Percentiles rank a stretch among this genome's conserved stretches.
These are phyloP conservation scores for Tetrapisispora taiwanensis DNA, from an alignment of 805 yeast genomes.

Conservation along the genomic window DNA sequence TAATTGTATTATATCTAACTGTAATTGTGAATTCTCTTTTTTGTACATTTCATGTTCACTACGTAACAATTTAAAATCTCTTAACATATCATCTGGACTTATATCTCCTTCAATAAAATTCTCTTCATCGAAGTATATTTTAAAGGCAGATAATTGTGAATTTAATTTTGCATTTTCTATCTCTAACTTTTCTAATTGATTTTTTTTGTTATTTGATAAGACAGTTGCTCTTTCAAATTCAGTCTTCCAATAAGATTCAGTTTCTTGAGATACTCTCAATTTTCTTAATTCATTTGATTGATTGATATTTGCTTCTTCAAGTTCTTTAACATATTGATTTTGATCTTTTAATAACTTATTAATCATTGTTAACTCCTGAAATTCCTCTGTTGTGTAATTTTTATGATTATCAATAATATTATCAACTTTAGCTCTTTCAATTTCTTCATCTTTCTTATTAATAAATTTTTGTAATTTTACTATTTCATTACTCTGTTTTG, in stretches of 20 bases:
- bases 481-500: conserved; percentile 16
- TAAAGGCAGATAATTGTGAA: conserved; percentile 40
- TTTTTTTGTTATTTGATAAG: conserved; percentile 35
- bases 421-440: conserved; percentile 23
- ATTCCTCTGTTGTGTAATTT: conserved; percentile 25
- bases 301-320: conserved; percentile 43
- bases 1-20: conserved; percentile 16
- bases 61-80: conserved; percentile 22
- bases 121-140: conserved; percentile 22
- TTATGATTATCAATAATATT: conserved; percentile 30
- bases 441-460: conserved; percentile 18
- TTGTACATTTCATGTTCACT: conserved; percentile 30
- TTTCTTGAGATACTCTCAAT: conserved; percentile 28
- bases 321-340: conserved; percentile 34
- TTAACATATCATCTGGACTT: conserved; percentile 32
- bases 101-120: conserved; percentile 29
- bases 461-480: conserved; percentile 14
- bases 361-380: conserved; percentile 27
- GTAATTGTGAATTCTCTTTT: conserved; percentile 25
- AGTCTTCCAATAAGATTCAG: conserved; percentile 17
- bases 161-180: conserved; percentile 40
- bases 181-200: conserved; percentile 38
- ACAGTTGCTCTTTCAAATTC: conserved; percentile 28
- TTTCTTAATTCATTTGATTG: conserved; percentile 44
- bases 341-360: conserved; percentile 34